These are phyloP conservation scores for Castanea mollissima DNA, from an alignment of 306 rosid species.

Conservation along the genomic window DNA sequence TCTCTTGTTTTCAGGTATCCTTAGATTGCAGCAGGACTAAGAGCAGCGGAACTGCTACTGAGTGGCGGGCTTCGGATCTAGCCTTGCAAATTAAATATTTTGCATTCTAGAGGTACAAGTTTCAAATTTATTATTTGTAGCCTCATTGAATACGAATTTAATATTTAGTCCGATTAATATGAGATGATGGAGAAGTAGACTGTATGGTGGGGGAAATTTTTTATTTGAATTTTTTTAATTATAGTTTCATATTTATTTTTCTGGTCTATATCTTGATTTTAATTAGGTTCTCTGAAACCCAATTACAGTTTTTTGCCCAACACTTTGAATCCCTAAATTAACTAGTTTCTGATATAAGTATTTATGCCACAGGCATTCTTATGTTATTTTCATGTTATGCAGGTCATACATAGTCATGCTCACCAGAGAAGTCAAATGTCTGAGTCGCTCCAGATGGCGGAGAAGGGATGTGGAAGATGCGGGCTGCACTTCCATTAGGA, in stretches of 20 bases:
- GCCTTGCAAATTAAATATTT: slow-evolving; percentile 92
- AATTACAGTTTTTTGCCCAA: background rate
- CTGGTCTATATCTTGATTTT: background rate
- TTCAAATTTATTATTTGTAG: background rate
- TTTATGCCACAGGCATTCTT: background rate
- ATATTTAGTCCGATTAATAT: background rate
- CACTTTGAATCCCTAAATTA: background rate
- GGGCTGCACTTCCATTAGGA: slow-evolving; percentile 62
- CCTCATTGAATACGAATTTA: background rate
- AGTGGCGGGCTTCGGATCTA: slow-evolving; percentile 93
- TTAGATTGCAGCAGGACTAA: slow-evolving; percentile 98
- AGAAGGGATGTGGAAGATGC: slow-evolving; percentile 61
- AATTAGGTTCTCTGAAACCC: background rate
- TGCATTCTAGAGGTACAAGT: slow-evolving; percentile 93
- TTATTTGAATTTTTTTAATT: background rate
- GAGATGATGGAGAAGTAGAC: background rate
- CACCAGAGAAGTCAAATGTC: slow-evolving; percentile 75
- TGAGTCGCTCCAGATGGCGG: slow-evolving; percentile 69
- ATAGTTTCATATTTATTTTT: background rate
- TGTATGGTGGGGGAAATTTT: too few species aligned
- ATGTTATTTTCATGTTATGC: slow-evolving; percentile 33
- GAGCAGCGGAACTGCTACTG: slow-evolving; percentile 98
- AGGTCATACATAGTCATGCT: slow-evolving; percentile 89
- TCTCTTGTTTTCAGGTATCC: slow-evolving; percentile 50
- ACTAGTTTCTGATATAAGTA: slow-evolving; percentile 1